Conservation (phyloP, 345 rosid genomes). For the Eucalyptus microcorys region DNA sequence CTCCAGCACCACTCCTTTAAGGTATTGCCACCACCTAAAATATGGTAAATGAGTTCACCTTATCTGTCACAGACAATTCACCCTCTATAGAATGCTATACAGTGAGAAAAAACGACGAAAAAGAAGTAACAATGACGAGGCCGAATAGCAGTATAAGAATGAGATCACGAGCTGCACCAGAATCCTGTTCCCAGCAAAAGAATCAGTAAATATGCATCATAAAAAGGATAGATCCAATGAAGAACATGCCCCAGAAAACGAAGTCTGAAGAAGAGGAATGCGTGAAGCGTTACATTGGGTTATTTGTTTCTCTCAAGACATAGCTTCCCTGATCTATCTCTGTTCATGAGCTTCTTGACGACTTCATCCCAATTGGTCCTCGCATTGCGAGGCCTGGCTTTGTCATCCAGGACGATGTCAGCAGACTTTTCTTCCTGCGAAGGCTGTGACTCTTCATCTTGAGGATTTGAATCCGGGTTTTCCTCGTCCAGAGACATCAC, state of each 20-base stretch:
- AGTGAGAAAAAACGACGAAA: not conserved
- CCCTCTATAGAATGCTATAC: not conserved
- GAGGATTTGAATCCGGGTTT: not conserved
- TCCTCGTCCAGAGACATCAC: slow-evolving; percentile 11
- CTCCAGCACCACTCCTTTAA: not conserved
- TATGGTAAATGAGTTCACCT: not conserved
- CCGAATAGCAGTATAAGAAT: not conserved
- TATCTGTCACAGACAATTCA: not conserved
- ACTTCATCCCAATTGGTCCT: slow-evolving; percentile 56
- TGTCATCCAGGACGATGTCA: not conserved
- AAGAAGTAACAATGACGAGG: not conserved
- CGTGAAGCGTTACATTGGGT: not conserved
- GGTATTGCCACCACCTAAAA: not conserved
- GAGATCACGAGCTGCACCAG: not conserved
- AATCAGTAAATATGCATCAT: not conserved
- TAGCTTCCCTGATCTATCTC: slow-evolving; percentile 26
- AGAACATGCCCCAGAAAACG: not conserved
- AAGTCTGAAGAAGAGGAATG: not conserved
- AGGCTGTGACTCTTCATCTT: not conserved
- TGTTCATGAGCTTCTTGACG: slow-evolving; percentile 44
- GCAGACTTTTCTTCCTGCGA: not conserved
- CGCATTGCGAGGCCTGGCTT: not conserved
- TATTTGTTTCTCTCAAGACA: slow-evolving; percentile 1
- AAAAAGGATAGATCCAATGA: not conserved
- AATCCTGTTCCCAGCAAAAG: not conserved